phyloP scores from a whole-genome alignment of 192 early-diverging fungal genomes.

The Podila verticillata region DNA sequence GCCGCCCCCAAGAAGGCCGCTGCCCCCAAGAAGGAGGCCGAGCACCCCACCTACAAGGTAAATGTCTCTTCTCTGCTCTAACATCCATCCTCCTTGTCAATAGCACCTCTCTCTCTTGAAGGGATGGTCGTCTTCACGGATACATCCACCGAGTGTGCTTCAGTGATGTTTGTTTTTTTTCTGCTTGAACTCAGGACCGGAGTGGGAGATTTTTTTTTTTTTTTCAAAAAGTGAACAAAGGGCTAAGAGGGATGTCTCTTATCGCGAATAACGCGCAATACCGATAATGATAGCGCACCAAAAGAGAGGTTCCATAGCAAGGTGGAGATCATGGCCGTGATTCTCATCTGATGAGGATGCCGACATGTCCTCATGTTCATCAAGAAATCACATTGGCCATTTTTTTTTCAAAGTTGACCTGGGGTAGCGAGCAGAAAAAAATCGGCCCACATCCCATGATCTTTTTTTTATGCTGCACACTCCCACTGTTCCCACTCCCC shows the following conservation, averaged over 20 bases:
- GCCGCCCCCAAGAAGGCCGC: conserved; percentile 10
- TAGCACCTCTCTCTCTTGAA: not conserved
- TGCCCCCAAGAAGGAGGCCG: conserved; percentile 41
- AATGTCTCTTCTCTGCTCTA: not conserved
- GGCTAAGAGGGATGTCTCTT: not conserved
- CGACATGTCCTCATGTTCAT: conserved; percentile 1
- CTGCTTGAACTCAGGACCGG: not conserved
- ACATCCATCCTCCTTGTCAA: not conserved
- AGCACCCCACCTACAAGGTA: conserved; percentile 53
- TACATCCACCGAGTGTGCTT: not conserved
- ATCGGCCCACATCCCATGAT: conserved; percentile 1
- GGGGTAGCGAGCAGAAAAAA: conserved; percentile 3
- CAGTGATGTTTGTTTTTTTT: not conserved
- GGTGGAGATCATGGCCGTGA: not conserved
- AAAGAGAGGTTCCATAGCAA: not conserved
- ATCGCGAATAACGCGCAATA: not conserved
- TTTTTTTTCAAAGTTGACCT: conserved; percentile 3
- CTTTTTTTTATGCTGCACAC: conserved; percentile 2
- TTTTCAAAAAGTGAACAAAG: not conserved
- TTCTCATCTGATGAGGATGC: conserved; percentile 1
- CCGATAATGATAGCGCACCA: not conserved
- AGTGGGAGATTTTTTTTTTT: not conserved
- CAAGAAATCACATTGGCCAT: not conserved
- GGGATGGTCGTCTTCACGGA: not conserved
- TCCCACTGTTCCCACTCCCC: conserved; percentile 1